Conservation (phyloP, 306 rosid genomes). For the Vicia sativa region DNA sequence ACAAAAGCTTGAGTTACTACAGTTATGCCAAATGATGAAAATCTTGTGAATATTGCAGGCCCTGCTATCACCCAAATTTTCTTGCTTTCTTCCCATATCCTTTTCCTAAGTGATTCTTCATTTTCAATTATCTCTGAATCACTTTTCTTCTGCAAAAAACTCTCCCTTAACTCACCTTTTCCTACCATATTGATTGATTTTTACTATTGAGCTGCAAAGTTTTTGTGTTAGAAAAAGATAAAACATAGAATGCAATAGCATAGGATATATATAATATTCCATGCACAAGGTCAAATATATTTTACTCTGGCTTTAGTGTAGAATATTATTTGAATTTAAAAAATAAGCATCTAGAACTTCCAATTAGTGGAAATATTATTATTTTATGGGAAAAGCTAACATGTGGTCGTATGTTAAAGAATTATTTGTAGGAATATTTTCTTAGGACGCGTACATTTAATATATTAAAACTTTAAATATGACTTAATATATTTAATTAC, state of each 20-base stretch:
- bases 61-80: conserved; percentile 54
- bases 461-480: no score
- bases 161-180: not conserved
- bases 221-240: not conserved
- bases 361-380: no score
- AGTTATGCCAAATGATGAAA: conserved; percentile 46
- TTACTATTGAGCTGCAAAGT: not conserved
- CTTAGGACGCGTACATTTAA: no score
- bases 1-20: conserved; percentile 49
- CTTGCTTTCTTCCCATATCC: conserved; percentile 50
- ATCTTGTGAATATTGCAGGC: conserved; percentile 55
- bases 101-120: conserved; percentile 31
- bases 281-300: no score
- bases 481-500: no score
- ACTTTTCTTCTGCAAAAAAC: not conserved
- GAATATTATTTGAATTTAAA: no score
- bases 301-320: no score
- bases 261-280: not conserved
- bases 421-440: no score
- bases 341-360: no score
- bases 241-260: not conserved
- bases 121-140: not conserved
- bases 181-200: not conserved
- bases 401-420: no score
- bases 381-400: no score